A percentile compares a stretch with the other conserved stretches of the same genome.
Conservation (phyloP, 495 filamentous ascomycete species). For the Penicillium bovifimosum region DNA sequence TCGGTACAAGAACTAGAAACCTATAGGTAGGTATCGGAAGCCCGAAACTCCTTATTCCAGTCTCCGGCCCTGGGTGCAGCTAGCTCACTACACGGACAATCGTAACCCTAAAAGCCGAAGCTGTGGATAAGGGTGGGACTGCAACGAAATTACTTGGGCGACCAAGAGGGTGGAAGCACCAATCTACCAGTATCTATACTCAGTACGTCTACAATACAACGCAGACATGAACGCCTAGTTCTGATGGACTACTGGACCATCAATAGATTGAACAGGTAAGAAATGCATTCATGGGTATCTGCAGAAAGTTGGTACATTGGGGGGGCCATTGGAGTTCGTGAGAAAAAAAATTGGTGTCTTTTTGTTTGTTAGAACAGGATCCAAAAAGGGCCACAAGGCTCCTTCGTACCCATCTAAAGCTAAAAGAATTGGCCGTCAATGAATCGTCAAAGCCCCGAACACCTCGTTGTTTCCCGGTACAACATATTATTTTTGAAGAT, state of each 20-base stretch:
- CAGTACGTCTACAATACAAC: neutral
- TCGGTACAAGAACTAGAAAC: too few species aligned
- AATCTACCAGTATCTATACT: neutral
- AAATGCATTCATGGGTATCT: slow-evolving; percentile 51
- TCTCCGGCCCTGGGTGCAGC: too few species aligned
- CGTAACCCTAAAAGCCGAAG: too few species aligned
- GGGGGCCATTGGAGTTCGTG: slow-evolving; percentile 23
- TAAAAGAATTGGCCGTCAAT: slow-evolving; percentile 32
- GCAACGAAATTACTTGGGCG: too few species aligned
- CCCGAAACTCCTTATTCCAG: too few species aligned
- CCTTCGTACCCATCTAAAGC: slow-evolving; percentile 36
- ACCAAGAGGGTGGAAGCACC: too few species aligned
- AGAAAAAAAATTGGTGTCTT: slow-evolving; percentile 21
- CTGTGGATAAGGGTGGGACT: too few species aligned
- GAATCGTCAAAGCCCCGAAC: slow-evolving; percentile 27
- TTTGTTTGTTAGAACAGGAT: slow-evolving; percentile 26
- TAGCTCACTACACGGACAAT: too few species aligned
- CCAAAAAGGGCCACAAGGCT: slow-evolving; percentile 20
- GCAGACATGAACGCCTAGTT: slow-evolving; percentile 29
- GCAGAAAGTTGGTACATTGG: slow-evolving; percentile 38
- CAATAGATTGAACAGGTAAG: slow-evolving; percentile 25
- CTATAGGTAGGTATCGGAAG: too few species aligned
- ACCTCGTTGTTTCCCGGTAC: slow-evolving; percentile 24
- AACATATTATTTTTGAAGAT: slow-evolving; percentile 21
- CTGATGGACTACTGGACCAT: slow-evolving; percentile 18